Evolutionary conservation across 1,284 basidiomycete genomes (phyloP).

Genomic region (Schizopora paradoxa): DNA sequence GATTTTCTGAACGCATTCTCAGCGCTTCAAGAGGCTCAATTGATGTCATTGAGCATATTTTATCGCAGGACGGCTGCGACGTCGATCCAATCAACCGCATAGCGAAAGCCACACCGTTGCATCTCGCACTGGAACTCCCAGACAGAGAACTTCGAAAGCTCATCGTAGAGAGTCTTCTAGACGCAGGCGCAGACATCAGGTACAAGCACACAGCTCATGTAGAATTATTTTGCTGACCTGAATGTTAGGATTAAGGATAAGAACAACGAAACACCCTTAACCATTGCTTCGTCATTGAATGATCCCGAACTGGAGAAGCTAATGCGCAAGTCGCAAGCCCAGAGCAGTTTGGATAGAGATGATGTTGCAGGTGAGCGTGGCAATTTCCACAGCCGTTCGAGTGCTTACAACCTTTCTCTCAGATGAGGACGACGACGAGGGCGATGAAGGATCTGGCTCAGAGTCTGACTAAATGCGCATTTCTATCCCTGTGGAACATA

Average conservation of each 20-base stretch:
- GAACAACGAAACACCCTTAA: conserved; percentile 52
- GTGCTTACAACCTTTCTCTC: conserved; percentile 22
- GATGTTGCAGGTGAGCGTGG: conserved; percentile 40
- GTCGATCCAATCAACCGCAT: conserved; percentile 77
- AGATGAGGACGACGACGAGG: conserved; percentile 32
- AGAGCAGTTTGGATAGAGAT: conserved; percentile 33
- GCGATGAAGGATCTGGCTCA: conserved; percentile 21
- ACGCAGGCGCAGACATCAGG: conserved; percentile 73
- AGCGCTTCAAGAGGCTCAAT: conserved; percentile 55
- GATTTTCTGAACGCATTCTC: conserved; percentile 6
- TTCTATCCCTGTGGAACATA: too few species aligned
- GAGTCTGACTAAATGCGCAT: conserved; percentile 10
- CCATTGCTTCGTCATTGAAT: conserved; percentile 45
- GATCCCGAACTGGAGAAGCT: conserved; percentile 42
- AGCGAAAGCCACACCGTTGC: conserved; percentile 76
- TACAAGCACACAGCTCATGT: conserved; percentile 30
- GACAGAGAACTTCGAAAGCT: conserved; percentile 52
- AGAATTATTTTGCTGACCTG: conserved; percentile 1
- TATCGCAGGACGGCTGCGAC: conserved; percentile 74
- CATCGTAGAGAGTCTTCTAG: conserved; percentile 61
- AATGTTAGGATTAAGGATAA: conserved; percentile 65
- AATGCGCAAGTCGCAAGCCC: conserved; percentile 47
- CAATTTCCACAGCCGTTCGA: background rate
- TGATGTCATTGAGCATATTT: conserved; percentile 66
- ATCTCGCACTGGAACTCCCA: conserved; percentile 67